Percentiles rank a stretch among this genome's conserved stretches.
phyloP scores from a whole-genome alignment of 352 stramenopile genomes.

The Phytophthora multivora region DNA sequence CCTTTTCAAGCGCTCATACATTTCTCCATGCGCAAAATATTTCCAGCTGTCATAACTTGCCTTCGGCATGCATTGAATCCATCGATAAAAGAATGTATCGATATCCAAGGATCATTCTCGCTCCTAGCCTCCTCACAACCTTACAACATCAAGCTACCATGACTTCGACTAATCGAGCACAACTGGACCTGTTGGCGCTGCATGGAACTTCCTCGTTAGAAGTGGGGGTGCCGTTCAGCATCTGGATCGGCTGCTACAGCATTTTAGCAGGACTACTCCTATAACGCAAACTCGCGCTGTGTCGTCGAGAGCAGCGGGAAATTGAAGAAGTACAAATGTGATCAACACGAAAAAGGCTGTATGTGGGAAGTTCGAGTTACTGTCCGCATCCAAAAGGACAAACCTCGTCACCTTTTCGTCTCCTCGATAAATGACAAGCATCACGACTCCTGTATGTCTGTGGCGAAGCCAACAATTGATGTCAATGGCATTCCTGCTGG shows the following conservation, averaged over 20 bases:
- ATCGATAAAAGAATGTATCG: no score
- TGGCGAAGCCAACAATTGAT: constrained; percentile 2
- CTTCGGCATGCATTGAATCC: no score
- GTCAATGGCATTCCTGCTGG: no score
- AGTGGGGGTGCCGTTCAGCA: background rate
- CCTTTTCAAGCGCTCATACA: no score
- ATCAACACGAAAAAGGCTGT: background rate
- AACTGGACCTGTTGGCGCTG: background rate
- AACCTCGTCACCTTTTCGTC: background rate
- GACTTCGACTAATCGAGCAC: background rate
- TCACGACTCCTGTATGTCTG: constrained; percentile 9
- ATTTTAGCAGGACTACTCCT: constrained; percentile 2
- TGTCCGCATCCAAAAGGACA: background rate
- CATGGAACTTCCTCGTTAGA: background rate
- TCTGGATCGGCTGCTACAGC: background rate
- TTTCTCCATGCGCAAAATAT: no score
- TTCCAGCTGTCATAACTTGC: no score
- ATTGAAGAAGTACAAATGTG: background rate
- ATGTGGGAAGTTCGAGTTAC: background rate
- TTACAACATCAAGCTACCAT: background rate
- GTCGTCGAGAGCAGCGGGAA: background rate
- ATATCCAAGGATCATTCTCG: no score
- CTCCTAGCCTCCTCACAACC: no score
- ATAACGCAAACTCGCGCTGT: background rate
- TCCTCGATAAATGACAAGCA: background rate